Evolutionary conservation across 179 eudicot genomes (phyloP).

Genomic region (Heliamphora pulchella): DNA sequence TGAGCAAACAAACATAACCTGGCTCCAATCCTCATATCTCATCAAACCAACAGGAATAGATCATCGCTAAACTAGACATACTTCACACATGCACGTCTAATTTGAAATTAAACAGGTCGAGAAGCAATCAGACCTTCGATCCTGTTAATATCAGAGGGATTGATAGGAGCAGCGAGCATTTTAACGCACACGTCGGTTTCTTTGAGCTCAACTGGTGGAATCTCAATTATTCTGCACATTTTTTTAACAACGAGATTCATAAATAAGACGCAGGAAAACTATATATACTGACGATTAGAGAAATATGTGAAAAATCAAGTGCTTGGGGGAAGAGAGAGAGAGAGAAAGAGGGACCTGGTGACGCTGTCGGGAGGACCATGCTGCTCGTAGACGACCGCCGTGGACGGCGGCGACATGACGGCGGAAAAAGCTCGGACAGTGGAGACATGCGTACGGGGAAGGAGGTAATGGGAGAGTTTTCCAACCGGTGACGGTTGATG

Average conservation of each 20-base stretch:
- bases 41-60: background rate
- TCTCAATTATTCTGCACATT: constrained; percentile 50
- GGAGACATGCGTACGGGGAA: constrained; percentile 16
- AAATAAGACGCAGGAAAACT: background rate
- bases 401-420: constrained; percentile 72
- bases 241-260: background rate
- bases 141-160: constrained; percentile 94
- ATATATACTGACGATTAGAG: background rate
- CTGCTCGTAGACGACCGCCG: constrained; percentile 65
- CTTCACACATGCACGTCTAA: background rate
- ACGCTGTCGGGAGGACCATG: constrained; percentile 74
- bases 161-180: constrained; percentile 91
- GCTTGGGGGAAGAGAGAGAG: background rate
- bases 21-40: background rate
- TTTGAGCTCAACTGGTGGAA: constrained; percentile 60
- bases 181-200: constrained; percentile 72
- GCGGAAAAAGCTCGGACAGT: constrained; percentile 46
- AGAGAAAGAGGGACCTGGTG: constrained; percentile 39
- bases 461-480: constrained; percentile 6
- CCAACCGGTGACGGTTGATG: constrained; percentile 1
- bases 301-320: background rate
- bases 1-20: background rate
- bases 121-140: constrained; percentile 49
- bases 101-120: background rate
- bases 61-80: background rate